Base-by-base conservation (phyloP, 176 grass and related monocot species). In the Miscanthus lutarioriparius region DNA sequence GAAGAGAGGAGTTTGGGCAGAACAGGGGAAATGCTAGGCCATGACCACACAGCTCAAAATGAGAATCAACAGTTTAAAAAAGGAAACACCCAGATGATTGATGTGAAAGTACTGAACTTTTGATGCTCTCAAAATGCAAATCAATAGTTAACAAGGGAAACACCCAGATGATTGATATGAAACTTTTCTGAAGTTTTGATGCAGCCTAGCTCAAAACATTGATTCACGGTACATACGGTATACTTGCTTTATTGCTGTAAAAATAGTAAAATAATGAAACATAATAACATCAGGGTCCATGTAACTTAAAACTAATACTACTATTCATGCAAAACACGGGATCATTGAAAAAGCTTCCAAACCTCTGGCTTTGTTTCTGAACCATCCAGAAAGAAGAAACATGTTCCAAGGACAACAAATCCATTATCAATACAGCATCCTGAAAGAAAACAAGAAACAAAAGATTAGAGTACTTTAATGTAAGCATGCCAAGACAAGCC, bases 311-410 rank as follows among this genome's bases (percentile, higher is more conserved):
- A 79, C 4, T 63, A 53, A 65, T 30, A 53, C 1, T 67, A 62
- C 48, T 54, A 70, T 59, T 66, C 62, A 80, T 40, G 44, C 44
- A 45, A 82, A 85, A 67, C 36, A 64, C 7, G 28, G 4, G 5
- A 78, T 56, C 53, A 10, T 35, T 36, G 10, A 14, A 77, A 77
- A 53, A 76, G 23, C 22, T 27, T 87, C 19, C 87, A 78, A 80
- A 98, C 96, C 96, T 98, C 73, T 88, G 83, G 85, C 73, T 98
- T 86, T 81, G 74, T 61, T 93, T 93, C 74, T 93, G 96, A 92
- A 95, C 74, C 91, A 98, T 90, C 96, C 96, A 98, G 76, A 98
- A 95, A 3, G 96, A 98, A 64, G 91, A 88, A 79, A 85, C 86
- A 45, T 98, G 91, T 74, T 95, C 88, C 79, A 82, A 53, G 28